Percentiles rank a stretch among this genome's conserved stretches.
phyloP scores from a whole-genome alignment of 176 grass and related monocot genomes.

The Triticum turgidum region DNA sequence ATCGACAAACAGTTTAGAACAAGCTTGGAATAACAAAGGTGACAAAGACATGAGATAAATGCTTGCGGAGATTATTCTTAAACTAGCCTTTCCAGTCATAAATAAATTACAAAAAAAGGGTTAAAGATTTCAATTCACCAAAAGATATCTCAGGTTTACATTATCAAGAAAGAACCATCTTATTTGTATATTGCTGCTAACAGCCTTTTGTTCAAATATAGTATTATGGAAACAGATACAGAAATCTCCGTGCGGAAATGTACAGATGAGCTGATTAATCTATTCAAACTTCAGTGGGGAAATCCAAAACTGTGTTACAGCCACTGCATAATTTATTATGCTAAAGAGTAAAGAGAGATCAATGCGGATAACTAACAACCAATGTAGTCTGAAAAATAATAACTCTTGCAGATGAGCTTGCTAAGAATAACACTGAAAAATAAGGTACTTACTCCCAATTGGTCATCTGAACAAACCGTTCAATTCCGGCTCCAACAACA shows the following conservation, averaged over 20 bases:
- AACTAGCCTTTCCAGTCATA: not conserved
- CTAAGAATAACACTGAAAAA: not conserved
- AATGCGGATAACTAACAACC: not conserved
- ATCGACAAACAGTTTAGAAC: not conserved
- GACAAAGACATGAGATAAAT: not conserved
- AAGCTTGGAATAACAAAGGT: not conserved
- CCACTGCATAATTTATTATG: not conserved
- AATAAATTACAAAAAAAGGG: not conserved
- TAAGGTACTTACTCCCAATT: constrained; percentile 80
- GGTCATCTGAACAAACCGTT: constrained; percentile 98
- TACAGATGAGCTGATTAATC: not conserved
- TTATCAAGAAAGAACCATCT: not conserved
- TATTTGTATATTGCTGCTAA: not conserved
- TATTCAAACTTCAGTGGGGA: not conserved
- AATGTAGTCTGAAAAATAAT: not conserved
- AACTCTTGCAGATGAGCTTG: not conserved
- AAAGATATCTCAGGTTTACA: not conserved
- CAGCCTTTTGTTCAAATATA: not conserved
- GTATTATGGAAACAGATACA: not conserved
- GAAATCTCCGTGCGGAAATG: not conserved
- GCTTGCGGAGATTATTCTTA: not conserved
- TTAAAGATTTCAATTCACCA: not conserved
- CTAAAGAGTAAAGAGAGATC: not conserved
- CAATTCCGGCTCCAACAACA: constrained; percentile 81
- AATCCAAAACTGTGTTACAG: not conserved